Evolutionary conservation across 2,329 filamentous ascomycete species (phyloP).

Genomic region (Ascochyta pisi): DNA sequence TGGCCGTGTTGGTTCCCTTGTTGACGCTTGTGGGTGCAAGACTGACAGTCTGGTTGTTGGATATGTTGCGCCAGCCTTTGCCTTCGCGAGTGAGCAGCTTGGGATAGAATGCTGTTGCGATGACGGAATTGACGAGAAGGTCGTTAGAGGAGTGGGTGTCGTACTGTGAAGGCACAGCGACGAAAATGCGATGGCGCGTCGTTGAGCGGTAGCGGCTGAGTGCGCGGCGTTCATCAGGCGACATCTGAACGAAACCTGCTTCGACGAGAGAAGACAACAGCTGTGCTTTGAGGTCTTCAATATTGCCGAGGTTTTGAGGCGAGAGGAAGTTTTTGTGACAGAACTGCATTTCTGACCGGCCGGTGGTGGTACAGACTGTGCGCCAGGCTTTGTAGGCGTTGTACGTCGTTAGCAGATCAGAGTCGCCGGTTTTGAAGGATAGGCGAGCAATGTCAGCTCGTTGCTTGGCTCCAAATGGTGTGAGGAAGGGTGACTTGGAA

Average conservation of each 20-base stretch:
- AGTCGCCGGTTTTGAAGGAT: conserved; percentile 83
- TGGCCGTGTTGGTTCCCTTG: conserved; percentile 65
- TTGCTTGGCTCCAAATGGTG: conserved; percentile 80
- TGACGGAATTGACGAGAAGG: conserved; percentile 76
- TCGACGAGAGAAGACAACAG: conserved; percentile 85
- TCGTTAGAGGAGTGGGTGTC: conserved; percentile 83
- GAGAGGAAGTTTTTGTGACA: conserved; percentile 95
- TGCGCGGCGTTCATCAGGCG: conserved; percentile 72
- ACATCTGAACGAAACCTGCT: conserved; percentile 79
- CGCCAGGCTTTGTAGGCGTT: conserved; percentile 94
- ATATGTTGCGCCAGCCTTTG: conserved; percentile 88
- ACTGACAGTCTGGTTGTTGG: conserved; percentile 89
- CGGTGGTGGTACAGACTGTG: conserved; percentile 74
- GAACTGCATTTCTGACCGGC: conserved; percentile 81
- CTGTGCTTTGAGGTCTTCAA: conserved; percentile 95
- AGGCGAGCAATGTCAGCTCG: conserved; percentile 82
- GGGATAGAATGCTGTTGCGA: conserved; percentile 95
- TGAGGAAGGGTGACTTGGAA: conserved; percentile 91
- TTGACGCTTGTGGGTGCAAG: conserved; percentile 91
- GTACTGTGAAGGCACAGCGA: conserved; percentile 77
- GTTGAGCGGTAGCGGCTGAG: conserved; percentile 74
- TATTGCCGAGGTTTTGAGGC: conserved; percentile 85
- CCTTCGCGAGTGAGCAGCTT: conserved; percentile 85
- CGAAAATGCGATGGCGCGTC: conserved; percentile 75
- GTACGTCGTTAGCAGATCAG: conserved; percentile 89